These are phyloP conservation scores for Scutellaria minor DNA, from an alignment of 257 asterid species.

Conservation along the genomic window DNA sequence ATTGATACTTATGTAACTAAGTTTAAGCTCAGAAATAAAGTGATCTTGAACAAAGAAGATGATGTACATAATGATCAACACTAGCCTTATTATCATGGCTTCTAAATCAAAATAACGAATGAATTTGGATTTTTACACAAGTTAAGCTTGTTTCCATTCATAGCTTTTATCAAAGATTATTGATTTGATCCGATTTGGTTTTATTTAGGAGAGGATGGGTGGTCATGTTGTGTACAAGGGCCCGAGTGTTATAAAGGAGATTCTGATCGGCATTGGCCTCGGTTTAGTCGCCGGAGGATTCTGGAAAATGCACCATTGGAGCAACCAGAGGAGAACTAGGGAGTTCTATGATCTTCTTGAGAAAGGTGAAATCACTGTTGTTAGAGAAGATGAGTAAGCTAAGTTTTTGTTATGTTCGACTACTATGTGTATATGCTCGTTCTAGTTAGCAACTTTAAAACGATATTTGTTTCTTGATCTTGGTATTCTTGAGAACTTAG, in stretches of 20 bases:
- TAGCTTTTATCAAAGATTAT: background rate
- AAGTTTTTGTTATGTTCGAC: no score
- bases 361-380: conserved; percentile 62
- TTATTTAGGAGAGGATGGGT: conserved; percentile 37
- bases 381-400: conserved; percentile 56
- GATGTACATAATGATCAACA: no score
- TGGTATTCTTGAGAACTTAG: conserved; percentile 5
- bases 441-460: background rate
- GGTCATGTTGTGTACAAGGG: conserved; percentile 57
- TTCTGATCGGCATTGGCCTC: conserved; percentile 51
- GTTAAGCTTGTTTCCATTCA: background rate
- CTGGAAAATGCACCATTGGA: conserved; percentile 79
- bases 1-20: background rate
- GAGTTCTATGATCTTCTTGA: conserved; percentile 67
- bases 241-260: conserved; percentile 67
- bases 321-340: conserved; percentile 50
- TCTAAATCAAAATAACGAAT: background rate
- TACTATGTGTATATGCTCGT: background rate
- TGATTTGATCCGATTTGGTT: background rate
- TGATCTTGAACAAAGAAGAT: no score
- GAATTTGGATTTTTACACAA: background rate
- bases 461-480: background rate
- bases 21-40: background rate
- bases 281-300: conserved; percentile 69
- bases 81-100: no score